phyloP scores from a whole-genome alignment of 306 rosid species.

The Clitoria ternatea region DNA sequence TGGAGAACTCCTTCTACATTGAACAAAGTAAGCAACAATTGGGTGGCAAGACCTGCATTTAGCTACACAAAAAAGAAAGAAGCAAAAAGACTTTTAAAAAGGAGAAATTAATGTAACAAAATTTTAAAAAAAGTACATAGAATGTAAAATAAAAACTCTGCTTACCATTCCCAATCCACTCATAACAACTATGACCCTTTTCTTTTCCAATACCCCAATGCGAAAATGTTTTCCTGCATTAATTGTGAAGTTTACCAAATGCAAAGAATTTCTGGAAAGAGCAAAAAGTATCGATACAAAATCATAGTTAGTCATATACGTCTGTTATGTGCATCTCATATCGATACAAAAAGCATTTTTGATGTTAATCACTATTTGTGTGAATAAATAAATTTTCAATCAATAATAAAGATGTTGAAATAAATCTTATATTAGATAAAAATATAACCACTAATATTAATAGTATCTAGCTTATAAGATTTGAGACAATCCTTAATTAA shows the following conservation, averaged over 20 bases:
- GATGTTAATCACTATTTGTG: too few species aligned
- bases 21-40: slow-evolving; percentile 54
- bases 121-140: neutral
- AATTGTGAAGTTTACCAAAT: neutral
- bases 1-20: slow-evolving; percentile 59
- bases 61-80: slow-evolving; percentile 40
- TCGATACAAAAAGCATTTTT: too few species aligned
- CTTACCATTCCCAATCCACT: slow-evolving; percentile 70
- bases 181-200: slow-evolving; percentile 57
- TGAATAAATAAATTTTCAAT: too few species aligned
- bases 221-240: slow-evolving; percentile 66
- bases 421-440: too few species aligned
- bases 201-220: slow-evolving; percentile 46
- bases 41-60: slow-evolving; percentile 66
- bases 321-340: too few species aligned
- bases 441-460: too few species aligned
- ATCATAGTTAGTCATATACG: neutral
- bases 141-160: neutral
- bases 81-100: neutral
- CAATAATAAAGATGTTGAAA: too few species aligned
- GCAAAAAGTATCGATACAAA: too few species aligned
- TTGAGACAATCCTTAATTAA: too few species aligned
- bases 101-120: neutral
- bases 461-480: too few species aligned
- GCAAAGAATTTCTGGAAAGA: neutral